A percentile compares a stretch with the other conserved stretches of the same genome.
These are phyloP conservation scores for Penicillium coffeae DNA, from an alignment of 495 filamentous ascomycete species.

Conservation along the genomic window DNA sequence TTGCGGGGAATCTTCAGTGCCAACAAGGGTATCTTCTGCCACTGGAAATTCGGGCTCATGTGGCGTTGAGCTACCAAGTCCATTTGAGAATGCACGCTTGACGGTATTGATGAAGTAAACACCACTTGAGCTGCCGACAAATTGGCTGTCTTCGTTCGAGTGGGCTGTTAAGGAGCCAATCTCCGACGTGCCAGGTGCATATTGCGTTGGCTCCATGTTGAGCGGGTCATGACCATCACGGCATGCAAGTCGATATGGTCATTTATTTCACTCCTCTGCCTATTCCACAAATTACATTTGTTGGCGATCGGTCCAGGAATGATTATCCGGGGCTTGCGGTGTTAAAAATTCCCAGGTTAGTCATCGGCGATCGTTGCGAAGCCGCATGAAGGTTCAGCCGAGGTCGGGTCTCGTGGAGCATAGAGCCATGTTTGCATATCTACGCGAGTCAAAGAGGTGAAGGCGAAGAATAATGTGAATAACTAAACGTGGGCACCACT, in stretches of 20 bases:
- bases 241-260: no score
- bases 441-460: no score
- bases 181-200: constrained; percentile 28
- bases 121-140: constrained; percentile 41
- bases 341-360: no score
- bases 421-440: no score
- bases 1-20: constrained; percentile 23
- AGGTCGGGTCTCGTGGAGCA: no score
- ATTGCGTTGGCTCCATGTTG: constrained; percentile 32
- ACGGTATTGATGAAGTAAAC: constrained; percentile 45
- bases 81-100: constrained; percentile 34
- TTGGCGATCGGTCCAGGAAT: no score
- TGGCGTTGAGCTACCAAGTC: constrained; percentile 15
- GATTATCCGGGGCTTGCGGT: no score
- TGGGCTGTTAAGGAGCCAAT: constrained; percentile 39
- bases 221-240: constrained; percentile 18
- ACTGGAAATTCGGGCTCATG: constrained; percentile 30
- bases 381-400: no score
- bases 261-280: no score
- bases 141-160: constrained; percentile 41
- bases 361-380: no score
- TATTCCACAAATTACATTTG: no score
- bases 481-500: neutral
- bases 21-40: constrained; percentile 39
- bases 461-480: no score